phyloP scores from a whole-genome alignment of 2,329 filamentous ascomycete species.

The Raffaelea ambrosiae region DNA sequence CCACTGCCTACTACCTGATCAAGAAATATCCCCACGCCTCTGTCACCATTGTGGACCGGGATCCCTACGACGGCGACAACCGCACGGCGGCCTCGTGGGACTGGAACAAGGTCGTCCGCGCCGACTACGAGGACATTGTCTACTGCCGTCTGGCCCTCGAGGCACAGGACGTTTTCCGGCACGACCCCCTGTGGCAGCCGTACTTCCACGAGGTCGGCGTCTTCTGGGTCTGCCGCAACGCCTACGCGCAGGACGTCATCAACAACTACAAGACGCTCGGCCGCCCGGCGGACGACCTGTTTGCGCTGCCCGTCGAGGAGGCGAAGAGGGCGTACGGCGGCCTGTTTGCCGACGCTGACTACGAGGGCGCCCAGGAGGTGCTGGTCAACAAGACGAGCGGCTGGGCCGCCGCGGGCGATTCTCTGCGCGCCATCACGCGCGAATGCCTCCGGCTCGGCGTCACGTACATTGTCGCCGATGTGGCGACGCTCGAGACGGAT shows the following conservation, averaged over 20 bases:
- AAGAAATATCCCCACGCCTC: slow-evolving; percentile 37
- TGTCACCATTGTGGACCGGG: slow-evolving; percentile 51
- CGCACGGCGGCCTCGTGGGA: slow-evolving; percentile 59
- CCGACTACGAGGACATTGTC: slow-evolving; percentile 56
- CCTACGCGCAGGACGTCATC: slow-evolving; percentile 42
- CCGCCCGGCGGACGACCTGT: slow-evolving; percentile 28
- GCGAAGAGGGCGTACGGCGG: slow-evolving; percentile 45
- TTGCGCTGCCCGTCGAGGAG: slow-evolving; percentile 33
- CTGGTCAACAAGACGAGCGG: slow-evolving; percentile 54
- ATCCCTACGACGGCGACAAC: slow-evolving; percentile 36
- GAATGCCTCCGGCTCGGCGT: slow-evolving; percentile 46
- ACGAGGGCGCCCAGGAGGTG: slow-evolving; percentile 48
- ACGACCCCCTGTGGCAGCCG: slow-evolving; percentile 45
- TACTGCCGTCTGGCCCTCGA: slow-evolving; percentile 60
- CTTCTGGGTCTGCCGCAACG: slow-evolving; percentile 44
- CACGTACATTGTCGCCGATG: slow-evolving; percentile 47
- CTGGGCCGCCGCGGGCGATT: slow-evolving; percentile 55
- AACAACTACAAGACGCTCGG: slow-evolving; percentile 42
- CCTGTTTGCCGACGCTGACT: slow-evolving; percentile 52
- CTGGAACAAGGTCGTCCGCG: slow-evolving; percentile 64
- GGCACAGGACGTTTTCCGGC: slow-evolving; percentile 53
- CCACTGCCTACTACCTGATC: slow-evolving; percentile 54
- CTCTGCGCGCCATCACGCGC: slow-evolving; percentile 44
- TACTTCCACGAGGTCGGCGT: slow-evolving; percentile 54
- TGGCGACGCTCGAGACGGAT: slow-evolving; percentile 38